Conservation (phyloP, 1,139 yeast genomes). For the Suhomyces bokatorum region DNA sequence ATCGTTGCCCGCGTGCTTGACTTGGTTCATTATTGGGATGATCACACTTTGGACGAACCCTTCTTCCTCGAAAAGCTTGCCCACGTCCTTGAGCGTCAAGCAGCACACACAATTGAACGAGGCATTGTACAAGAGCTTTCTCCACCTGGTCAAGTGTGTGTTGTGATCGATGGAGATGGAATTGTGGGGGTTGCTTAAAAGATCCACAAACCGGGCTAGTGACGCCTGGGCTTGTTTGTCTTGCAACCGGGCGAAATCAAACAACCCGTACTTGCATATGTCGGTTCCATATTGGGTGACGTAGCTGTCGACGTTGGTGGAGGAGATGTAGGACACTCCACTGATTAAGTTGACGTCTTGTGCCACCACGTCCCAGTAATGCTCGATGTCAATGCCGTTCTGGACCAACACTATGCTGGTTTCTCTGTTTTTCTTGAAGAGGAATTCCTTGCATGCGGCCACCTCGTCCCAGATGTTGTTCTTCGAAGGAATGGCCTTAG, state of each 20-base stretch:
- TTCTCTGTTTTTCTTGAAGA: conserved; percentile 12
- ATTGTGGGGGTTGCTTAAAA: conserved; percentile 51
- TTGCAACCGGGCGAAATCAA: conserved; percentile 21
- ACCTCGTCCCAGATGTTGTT: conserved; percentile 27
- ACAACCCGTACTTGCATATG: conserved; percentile 55
- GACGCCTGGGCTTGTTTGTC: conserved; percentile 21
- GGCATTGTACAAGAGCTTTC: conserved; percentile 69
- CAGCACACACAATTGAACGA: conserved; percentile 64
- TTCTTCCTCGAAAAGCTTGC: conserved; percentile 20
- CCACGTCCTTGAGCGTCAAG: conserved; percentile 52
- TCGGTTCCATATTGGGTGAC: conserved; percentile 58
- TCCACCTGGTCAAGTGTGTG: conserved; percentile 64
- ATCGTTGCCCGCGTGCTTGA: conserved; percentile 24
- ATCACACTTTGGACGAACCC: conserved; percentile 20
- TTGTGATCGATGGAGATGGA: conserved; percentile 45
- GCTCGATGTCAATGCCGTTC: conserved; percentile 69
- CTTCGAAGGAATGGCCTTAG: conserved; percentile 33
- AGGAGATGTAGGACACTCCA: conserved; percentile 70
- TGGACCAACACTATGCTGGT: conserved; percentile 66
- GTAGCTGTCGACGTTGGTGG: conserved; percentile 55
- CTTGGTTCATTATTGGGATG: conserved; percentile 28
- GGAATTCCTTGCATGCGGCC: conserved; percentile 10
- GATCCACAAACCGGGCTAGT: conserved; percentile 44
- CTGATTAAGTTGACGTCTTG: conserved; percentile 38
- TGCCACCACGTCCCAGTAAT: conserved; percentile 58